These are phyloP conservation scores for Mycena latifolia DNA, from an alignment of 768 basidiomycete species.

Conservation along the genomic window DNA sequence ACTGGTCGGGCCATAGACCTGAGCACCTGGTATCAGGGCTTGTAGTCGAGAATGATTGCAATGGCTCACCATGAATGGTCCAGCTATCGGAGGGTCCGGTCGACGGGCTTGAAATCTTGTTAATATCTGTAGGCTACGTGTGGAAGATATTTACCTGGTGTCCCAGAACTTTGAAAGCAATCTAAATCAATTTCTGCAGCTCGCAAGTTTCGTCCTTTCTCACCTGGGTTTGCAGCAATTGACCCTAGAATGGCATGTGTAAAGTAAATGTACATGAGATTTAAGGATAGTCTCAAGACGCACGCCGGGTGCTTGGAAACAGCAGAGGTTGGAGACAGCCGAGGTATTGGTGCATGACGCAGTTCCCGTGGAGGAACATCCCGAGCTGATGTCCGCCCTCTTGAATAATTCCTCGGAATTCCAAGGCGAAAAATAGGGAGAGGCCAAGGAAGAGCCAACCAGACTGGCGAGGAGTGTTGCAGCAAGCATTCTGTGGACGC, in stretches of 20 bases:
- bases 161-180: conserved; percentile 73
- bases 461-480: conserved; percentile 19
- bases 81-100: conserved; percentile 76
- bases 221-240: conserved; percentile 69
- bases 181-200: not conserved
- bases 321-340: conserved; percentile 63
- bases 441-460: conserved; percentile 14
- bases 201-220: not conserved
- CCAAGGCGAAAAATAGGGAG: conserved; percentile 16
- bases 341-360: conserved; percentile 69
- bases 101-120: conserved; percentile 46
- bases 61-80: conserved; percentile 77
- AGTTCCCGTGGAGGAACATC: conserved; percentile 64
- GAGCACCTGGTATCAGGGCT: conserved; percentile 21
- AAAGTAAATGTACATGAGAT: too few relatives aligned
- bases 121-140: not conserved
- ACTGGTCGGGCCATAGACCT: conserved; percentile 81
- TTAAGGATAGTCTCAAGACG: conserved; percentile 43
- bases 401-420: conserved; percentile 43
- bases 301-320: conserved; percentile 76
- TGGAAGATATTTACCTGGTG: conserved; percentile 48
- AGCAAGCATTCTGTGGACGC: conserved; percentile 12
- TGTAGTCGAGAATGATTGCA: not conserved
- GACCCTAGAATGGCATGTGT: conserved; percentile 56
- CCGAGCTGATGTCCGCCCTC: conserved; percentile 52